Percentiles rank a stretch among this genome's conserved stretches.
Conservation (phyloP, 2,329 filamentous ascomycete genomes). For the Pseudogymnoascus sp. region DNA sequence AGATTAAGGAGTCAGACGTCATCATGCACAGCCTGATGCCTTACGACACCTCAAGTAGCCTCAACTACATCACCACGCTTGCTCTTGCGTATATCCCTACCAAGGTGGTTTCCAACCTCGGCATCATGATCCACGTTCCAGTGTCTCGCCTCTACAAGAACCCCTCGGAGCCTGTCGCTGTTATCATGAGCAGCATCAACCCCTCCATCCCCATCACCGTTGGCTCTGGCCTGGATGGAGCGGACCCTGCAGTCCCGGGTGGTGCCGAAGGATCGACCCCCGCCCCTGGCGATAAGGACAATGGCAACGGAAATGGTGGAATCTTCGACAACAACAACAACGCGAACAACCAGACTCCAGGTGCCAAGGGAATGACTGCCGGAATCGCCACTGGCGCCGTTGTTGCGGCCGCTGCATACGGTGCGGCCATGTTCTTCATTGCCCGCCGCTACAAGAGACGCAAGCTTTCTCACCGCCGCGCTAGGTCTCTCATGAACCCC, state of each 20-base stretch:
- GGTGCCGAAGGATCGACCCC: constrained; percentile 25
- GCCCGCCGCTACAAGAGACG: constrained; percentile 63
- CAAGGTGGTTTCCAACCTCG: constrained; percentile 59
- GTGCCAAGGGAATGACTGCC: constrained; percentile 55
- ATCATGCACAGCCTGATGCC: constrained; percentile 66
- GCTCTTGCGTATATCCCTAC: constrained; percentile 70
- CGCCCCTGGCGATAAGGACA: constrained; percentile 33
- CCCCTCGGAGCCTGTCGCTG: constrained; percentile 52
- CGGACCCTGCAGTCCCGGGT: constrained; percentile 29
- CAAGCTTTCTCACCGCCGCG: constrained; percentile 53
- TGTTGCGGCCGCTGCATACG: constrained; percentile 61
- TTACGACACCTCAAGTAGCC: constrained; percentile 59
- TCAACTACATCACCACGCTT: constrained; percentile 75
- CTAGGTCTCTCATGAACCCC: constrained; percentile 48
- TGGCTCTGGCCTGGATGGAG: constrained; percentile 33
- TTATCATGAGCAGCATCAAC: constrained; percentile 76
- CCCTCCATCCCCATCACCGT: constrained; percentile 53
- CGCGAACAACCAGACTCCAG: constrained; percentile 39
- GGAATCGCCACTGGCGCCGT: constrained; percentile 59
- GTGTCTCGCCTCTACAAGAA: constrained; percentile 60
- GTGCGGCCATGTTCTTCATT: constrained; percentile 69
- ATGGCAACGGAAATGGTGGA: constrained; percentile 33
- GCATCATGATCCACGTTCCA: constrained; percentile 62
- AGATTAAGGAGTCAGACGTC: constrained; percentile 45
- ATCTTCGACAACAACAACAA: constrained; percentile 34